These are phyloP conservation scores for Arabidopsis suecica DNA, from an alignment of 345 rosid genomes.

Conservation along the genomic window DNA sequence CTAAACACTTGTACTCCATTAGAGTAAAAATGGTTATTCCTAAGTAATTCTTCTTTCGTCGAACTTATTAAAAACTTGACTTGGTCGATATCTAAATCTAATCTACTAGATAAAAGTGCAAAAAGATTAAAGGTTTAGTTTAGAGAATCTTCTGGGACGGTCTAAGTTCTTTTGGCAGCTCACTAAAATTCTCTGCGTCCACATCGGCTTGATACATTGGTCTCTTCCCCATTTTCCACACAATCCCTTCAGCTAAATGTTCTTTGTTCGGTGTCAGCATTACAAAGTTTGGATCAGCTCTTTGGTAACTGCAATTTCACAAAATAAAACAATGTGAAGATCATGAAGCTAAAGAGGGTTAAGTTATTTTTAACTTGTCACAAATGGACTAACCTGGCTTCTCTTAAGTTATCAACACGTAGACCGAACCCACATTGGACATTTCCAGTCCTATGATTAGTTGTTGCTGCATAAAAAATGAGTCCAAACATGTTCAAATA, in stretches of 20 bases:
- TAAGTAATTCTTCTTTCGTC: not conserved
- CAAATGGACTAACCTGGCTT: slow-evolving; percentile 67
- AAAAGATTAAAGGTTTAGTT: not conserved
- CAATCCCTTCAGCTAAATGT: slow-evolving; percentile 82
- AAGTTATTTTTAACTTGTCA: not conserved
- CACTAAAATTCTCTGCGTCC: slow-evolving; percentile 68
- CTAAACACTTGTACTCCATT: not conserved
- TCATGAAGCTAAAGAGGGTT: not conserved
- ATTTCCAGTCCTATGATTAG: slow-evolving; percentile 58
- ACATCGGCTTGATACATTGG: slow-evolving; percentile 80
- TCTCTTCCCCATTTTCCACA: slow-evolving; percentile 70
- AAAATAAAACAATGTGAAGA: not conserved
- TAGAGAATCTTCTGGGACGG: slow-evolving; percentile 71
- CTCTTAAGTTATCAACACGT: slow-evolving; percentile 75
- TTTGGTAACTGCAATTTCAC: slow-evolving; percentile 71
- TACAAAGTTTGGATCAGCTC: slow-evolving; percentile 88
- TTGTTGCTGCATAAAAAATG: slow-evolving; percentile 63
- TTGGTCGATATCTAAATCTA: not conserved
- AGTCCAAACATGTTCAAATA: not conserved
- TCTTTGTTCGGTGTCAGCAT: slow-evolving; percentile 93
- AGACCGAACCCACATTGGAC: slow-evolving; percentile 71
- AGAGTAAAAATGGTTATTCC: not conserved
- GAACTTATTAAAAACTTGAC: not conserved
- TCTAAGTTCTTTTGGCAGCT: slow-evolving; percentile 72
- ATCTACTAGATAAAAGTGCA: not conserved